phyloP scores from a whole-genome alignment of 306 rosid species.

The Astragalus membranaceus region DNA sequence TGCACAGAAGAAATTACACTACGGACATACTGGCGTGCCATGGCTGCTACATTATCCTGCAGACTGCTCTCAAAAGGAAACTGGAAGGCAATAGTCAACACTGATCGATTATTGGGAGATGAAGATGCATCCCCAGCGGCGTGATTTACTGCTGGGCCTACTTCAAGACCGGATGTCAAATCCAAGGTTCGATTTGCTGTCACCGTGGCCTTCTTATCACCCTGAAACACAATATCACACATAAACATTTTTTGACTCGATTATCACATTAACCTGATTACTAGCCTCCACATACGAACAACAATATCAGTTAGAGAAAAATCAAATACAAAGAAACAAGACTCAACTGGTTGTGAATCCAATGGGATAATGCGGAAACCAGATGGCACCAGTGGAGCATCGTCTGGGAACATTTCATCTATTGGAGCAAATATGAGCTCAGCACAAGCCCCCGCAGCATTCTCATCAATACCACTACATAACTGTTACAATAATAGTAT shows the following conservation, averaged over 20 bases:
- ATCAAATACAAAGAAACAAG: background rate
- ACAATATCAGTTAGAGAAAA: conserved; percentile 34
- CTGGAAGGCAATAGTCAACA: conserved; percentile 93
- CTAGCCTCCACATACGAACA: background rate
- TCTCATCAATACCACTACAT: conserved; percentile 78
- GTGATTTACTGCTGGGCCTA: conserved; percentile 45
- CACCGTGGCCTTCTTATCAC: conserved; percentile 52
- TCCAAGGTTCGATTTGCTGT: conserved; percentile 64
- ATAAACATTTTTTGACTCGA: too few relatives aligned
- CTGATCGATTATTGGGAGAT: conserved; percentile 57
- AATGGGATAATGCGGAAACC: conserved; percentile 89
- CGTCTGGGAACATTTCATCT: conserved; percentile 85
- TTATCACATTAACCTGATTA: background rate
- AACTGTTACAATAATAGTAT: conserved; percentile 32
- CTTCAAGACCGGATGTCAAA: conserved; percentile 89
- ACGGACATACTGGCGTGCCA: conserved; percentile 89
- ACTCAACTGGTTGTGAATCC: conserved; percentile 91
- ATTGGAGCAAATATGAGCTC: conserved; percentile 91
- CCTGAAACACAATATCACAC: conserved; percentile 31
- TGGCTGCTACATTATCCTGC: conserved; percentile 74
- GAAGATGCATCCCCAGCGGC: conserved; percentile 34
- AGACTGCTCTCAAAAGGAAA: conserved; percentile 81
- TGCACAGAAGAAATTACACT: conserved; percentile 89
- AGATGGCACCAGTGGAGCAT: conserved; percentile 83
- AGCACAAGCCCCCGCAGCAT: conserved; percentile 71